Conservation (phyloP, 1,284 basidiomycete genomes). For the Ganoderma sinense region DNA sequence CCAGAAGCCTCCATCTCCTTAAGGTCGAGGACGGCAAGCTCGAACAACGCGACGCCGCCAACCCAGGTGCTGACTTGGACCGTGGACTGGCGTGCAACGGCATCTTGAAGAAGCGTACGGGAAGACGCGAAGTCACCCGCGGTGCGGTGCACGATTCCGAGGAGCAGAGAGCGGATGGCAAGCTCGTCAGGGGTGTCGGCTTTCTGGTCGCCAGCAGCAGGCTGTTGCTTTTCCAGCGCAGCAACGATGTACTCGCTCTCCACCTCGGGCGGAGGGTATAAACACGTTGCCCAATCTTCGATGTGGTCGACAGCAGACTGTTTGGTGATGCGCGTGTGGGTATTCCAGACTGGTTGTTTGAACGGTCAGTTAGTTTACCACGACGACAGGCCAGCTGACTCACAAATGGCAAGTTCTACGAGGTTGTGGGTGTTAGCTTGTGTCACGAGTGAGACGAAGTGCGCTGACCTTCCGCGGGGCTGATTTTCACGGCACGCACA, state of each 20-base stretch:
- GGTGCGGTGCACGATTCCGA: slow-evolving; percentile 72
- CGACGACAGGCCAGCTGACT: slow-evolving; percentile 34
- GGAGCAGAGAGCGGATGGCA: slow-evolving; percentile 70
- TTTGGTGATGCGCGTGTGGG: slow-evolving; percentile 61
- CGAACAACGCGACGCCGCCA: slow-evolving; percentile 68
- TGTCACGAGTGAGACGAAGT: neutral
- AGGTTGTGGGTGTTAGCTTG: neutral
- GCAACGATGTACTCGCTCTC: slow-evolving; percentile 41
- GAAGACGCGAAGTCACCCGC: slow-evolving; percentile 52
- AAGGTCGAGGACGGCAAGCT: slow-evolving; percentile 71
- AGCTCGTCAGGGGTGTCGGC: slow-evolving; percentile 75
- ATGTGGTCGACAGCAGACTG: slow-evolving; percentile 65
- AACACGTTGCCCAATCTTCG: slow-evolving; percentile 47
- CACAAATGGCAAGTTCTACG: slow-evolving; percentile 67
- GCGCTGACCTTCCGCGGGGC: slow-evolving; percentile 68
- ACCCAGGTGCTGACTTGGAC: slow-evolving; percentile 70
- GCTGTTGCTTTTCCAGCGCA: slow-evolving; percentile 17
- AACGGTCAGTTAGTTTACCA: slow-evolving; percentile 11
- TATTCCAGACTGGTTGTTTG: slow-evolving; percentile 70
- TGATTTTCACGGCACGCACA: slow-evolving; percentile 65
- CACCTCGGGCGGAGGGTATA: slow-evolving; percentile 55
- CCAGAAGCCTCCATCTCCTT: slow-evolving; percentile 49
- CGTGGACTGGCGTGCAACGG: slow-evolving; percentile 47
- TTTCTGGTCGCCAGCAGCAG: slow-evolving; percentile 40
- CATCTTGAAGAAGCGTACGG: slow-evolving; percentile 59